These are phyloP conservation scores for Beta vulgaris DNA, from an alignment of 148 eudicot genomes.

Conservation along the genomic window DNA sequence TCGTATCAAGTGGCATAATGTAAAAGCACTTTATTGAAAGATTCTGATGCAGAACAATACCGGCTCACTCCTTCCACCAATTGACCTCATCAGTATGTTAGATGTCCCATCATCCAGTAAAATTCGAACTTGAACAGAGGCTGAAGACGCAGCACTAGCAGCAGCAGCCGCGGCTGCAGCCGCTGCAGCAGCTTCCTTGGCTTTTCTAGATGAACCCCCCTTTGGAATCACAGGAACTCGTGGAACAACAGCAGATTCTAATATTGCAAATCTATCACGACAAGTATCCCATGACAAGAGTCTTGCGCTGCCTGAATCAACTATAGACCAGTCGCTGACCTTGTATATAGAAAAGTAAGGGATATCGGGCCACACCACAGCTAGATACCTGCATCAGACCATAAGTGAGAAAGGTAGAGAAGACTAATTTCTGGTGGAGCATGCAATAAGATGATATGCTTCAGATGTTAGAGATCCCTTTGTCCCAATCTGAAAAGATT, in stretches of 20 bases:
- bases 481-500: background rate
- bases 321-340: constrained; percentile 95
- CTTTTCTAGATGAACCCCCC: constrained; percentile 89
- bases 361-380: constrained; percentile 97
- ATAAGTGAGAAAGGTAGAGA: constrained; percentile 10
- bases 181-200: constrained; percentile 98
- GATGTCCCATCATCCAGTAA: constrained; percentile 97
- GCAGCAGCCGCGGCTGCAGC: constrained; percentile 96
- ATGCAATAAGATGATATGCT: constrained; percentile 1
- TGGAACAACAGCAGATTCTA: constrained; percentile 77
- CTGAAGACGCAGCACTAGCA: constrained; percentile 85
- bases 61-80: constrained; percentile 84
- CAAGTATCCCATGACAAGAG: constrained; percentile 98
- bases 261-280: constrained; percentile 84
- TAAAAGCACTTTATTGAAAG: background rate
- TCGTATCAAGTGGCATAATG: constrained; percentile 1
- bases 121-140: constrained; percentile 92
- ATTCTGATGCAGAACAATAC: constrained; percentile 33
- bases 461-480: background rate
- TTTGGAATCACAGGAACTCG: constrained; percentile 77
- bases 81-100: constrained; percentile 83
- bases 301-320: constrained; percentile 96
- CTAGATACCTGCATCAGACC: constrained; percentile 64
- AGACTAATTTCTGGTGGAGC: background rate
- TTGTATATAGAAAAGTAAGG: constrained; percentile 92